Evolutionary conservation across 306 rosid genomes (phyloP).

Genomic region (Cucumis hystrix): DNA sequence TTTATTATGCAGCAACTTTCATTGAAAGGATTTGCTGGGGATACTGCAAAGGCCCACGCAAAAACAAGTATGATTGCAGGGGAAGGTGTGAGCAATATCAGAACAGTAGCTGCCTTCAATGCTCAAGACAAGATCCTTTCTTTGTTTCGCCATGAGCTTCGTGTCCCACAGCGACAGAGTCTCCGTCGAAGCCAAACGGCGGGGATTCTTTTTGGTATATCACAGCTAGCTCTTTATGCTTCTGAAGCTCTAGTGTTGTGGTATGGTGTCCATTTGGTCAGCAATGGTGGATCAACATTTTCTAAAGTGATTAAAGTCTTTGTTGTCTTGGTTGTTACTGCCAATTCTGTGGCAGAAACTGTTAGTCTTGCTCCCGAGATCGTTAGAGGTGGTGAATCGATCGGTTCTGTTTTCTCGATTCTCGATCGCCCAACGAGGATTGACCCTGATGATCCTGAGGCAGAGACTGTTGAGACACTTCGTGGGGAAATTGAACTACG

Average conservation of each 20-base stretch:
- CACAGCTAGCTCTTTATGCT: constrained; percentile 82
- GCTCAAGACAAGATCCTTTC: constrained; percentile 76
- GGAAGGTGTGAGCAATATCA: constrained; percentile 93
- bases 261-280: constrained; percentile 89
- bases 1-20: constrained; percentile 61
- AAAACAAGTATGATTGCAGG: constrained; percentile 99
- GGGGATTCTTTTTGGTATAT: constrained; percentile 68
- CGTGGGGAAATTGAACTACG: constrained; percentile 93
- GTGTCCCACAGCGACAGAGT: constrained; percentile 56
- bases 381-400: constrained; percentile 86
- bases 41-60: constrained; percentile 98
- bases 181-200: constrained; percentile 78
- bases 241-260: constrained; percentile 88
- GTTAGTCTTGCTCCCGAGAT: constrained; percentile 99
- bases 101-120: constrained; percentile 97
- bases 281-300: constrained; percentile 72
- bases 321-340: constrained; percentile 81
- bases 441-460: constrained; percentile 85
- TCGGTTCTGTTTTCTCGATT: constrained; percentile 83
- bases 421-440: constrained; percentile 71
- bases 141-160: constrained; percentile 63
- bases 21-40: constrained; percentile 97
- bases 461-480: constrained; percentile 51
- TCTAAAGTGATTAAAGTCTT: constrained; percentile 89
- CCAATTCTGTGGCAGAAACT: constrained; percentile 97